These are phyloP conservation scores for Leucosporidium scottii DNA, from an alignment of 768 basidiomycete species.

Conservation along the genomic window DNA sequence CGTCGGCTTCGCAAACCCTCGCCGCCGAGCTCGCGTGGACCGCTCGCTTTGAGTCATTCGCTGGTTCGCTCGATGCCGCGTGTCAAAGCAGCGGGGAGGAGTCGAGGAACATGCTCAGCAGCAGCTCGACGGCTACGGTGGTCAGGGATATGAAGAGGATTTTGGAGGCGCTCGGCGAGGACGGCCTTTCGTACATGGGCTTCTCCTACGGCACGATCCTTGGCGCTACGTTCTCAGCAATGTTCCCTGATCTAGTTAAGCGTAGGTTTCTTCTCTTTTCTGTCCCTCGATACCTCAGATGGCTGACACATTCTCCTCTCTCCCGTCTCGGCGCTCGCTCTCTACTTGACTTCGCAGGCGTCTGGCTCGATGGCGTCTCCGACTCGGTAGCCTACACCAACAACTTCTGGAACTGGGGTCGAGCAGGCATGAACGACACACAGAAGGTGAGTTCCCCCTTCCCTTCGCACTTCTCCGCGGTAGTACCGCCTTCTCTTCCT, in stretches of 20 bases:
- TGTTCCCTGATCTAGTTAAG: constrained; percentile 35
- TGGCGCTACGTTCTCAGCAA: constrained; percentile 32
- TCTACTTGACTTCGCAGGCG: background rate
- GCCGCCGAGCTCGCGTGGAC: constrained; percentile 13
- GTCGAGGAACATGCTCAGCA: constrained; percentile 11
- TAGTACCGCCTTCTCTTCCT: too few species aligned
- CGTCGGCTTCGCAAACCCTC: background rate
- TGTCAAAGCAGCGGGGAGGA: constrained; percentile 12
- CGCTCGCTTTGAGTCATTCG: constrained; percentile 2
- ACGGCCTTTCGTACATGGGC: constrained; percentile 35
- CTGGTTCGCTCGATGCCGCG: constrained; percentile 2
- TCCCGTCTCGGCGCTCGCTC: background rate
- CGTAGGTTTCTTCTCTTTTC: background rate
- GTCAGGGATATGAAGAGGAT: constrained; percentile 35
- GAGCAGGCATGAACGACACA: constrained; percentile 17
- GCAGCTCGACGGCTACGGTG: constrained; percentile 26
- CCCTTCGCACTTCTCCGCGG: background rate
- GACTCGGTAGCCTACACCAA: constrained; percentile 13
- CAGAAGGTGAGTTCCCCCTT: constrained; percentile 9
- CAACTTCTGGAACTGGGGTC: constrained; percentile 22
- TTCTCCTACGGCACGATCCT: constrained; percentile 36
- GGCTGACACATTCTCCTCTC: too few species aligned
- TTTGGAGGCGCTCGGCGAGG: constrained; percentile 28
- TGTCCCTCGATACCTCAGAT: too few species aligned
- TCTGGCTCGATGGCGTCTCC: constrained; percentile 28